These are phyloP conservation scores for Pseudognaphalium luteoalbum DNA, from an alignment of 129 eudicot species.

Conservation along the genomic window DNA sequence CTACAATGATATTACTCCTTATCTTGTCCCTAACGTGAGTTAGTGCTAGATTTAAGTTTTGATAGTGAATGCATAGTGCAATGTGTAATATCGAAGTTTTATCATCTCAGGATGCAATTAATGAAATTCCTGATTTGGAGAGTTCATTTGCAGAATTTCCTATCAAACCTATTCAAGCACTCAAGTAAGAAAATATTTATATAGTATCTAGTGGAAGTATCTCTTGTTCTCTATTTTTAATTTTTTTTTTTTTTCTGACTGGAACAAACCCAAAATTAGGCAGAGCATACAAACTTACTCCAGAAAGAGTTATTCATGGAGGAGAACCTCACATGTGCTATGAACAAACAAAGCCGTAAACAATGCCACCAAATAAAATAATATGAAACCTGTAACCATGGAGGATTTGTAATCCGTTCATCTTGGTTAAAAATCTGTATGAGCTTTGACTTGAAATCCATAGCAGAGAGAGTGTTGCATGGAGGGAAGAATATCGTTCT, in stretches of 20 bases:
- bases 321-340: too few species aligned
- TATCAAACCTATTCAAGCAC: conserved; percentile 88
- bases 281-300: too few species aligned
- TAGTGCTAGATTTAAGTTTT: neutral
- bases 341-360: too few species aligned
- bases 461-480: too few species aligned
- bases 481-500: neutral
- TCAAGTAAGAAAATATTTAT: conserved; percentile 57
- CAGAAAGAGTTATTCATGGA: neutral
- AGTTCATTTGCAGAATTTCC: conserved; percentile 83
- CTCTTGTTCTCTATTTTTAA: too few species aligned
- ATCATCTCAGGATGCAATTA: conserved; percentile 56
- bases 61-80: conserved; percentile 2
- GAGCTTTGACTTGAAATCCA: too few species aligned
- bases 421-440: too few species aligned
- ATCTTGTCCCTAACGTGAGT: conserved; percentile 2
- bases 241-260: too few species aligned
- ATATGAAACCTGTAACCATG: too few species aligned
- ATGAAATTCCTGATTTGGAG: conserved; percentile 68
- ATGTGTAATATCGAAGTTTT: conserved; percentile 14
- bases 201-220: neutral
- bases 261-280: too few species aligned
- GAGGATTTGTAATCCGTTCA: too few species aligned
- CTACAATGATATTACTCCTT: neutral
- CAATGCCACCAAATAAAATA: too few species aligned